Percentiles rank a stretch among this genome's conserved stretches.
These are phyloP conservation scores for Magnusiomyces magnusii DNA, from an alignment of 1,139 yeast species.

Conservation along the genomic window DNA sequence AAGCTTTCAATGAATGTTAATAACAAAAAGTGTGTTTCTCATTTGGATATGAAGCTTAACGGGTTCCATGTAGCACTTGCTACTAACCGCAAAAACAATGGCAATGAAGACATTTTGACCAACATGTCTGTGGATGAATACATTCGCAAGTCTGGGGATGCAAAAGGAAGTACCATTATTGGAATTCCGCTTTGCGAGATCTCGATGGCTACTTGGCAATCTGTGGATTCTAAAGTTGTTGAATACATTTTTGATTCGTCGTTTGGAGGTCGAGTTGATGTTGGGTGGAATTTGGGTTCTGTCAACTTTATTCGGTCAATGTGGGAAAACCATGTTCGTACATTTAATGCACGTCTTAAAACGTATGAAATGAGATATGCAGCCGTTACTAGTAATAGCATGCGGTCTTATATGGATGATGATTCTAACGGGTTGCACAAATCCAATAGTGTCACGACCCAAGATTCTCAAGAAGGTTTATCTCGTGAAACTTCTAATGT, in stretches of 20 bases:
- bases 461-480: neutral
- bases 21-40: slow-evolving; percentile 22
- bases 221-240: slow-evolving; percentile 40
- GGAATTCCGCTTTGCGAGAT: slow-evolving; percentile 70
- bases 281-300: slow-evolving; percentile 90
- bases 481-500: neutral
- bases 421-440: neutral
- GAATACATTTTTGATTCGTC: slow-evolving; percentile 61
- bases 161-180: slow-evolving; percentile 74
- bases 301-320: slow-evolving; percentile 86
- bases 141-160: slow-evolving; percentile 47
- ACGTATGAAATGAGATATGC: slow-evolving; percentile 22
- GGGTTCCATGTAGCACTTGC: slow-evolving; percentile 63
- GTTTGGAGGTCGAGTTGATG: slow-evolving; percentile 85
- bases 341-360: slow-evolving; percentile 44
- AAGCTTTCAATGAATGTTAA: slow-evolving; percentile 13
- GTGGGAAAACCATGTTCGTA: slow-evolving; percentile 71
- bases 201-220: slow-evolving; percentile 69
- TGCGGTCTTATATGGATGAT: neutral
- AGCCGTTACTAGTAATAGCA: slow-evolving; percentile 1
- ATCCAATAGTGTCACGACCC: neutral
- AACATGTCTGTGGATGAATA: slow-evolving; percentile 48
- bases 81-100: slow-evolving; percentile 38
- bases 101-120: slow-evolving; percentile 40
- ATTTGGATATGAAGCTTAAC: slow-evolving; percentile 39